Evolutionary conservation across 129 eudicot genomes (phyloP).

Genomic region (Arctium minus): DNA sequence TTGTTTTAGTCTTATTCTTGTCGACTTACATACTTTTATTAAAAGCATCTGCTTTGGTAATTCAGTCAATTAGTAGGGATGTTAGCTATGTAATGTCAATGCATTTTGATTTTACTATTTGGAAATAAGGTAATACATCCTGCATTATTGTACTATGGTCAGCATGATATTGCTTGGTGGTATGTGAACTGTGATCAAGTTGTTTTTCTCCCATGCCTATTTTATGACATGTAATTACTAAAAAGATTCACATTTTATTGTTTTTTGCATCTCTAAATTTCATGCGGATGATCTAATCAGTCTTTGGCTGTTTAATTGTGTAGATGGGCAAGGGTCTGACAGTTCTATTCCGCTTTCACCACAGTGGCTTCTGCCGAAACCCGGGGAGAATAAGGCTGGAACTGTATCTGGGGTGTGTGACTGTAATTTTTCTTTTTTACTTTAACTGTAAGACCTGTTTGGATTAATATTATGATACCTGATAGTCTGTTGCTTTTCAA

Average conservation of each 20-base stretch:
- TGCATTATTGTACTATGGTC: neutral
- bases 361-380: conserved; percentile 95
- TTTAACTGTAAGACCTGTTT: neutral
- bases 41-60: neutral
- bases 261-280: neutral
- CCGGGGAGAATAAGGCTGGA: conserved; percentile 80
- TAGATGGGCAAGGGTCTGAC: conserved; percentile 70
- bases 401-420: conserved; percentile 58
- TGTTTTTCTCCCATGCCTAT: neutral
- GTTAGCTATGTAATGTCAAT: neutral
- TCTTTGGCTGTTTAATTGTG: conserved; percentile 23
- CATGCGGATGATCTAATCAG: neutral
- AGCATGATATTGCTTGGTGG: neutral
- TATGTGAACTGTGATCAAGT: neutral
- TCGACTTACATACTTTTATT: neutral
- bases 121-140: neutral
- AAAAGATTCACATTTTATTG: neutral
- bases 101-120: neutral
- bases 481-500: neutral
- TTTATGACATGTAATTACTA: neutral
- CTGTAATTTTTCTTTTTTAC: neutral
- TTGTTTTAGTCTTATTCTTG: neutral
- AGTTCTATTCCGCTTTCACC: conserved; percentile 91
- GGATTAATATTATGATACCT: neutral
- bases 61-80: neutral